These are phyloP conservation scores for Aspergillus leporis DNA, from an alignment of 495 filamentous ascomycete genomes.

Conservation along the genomic window DNA sequence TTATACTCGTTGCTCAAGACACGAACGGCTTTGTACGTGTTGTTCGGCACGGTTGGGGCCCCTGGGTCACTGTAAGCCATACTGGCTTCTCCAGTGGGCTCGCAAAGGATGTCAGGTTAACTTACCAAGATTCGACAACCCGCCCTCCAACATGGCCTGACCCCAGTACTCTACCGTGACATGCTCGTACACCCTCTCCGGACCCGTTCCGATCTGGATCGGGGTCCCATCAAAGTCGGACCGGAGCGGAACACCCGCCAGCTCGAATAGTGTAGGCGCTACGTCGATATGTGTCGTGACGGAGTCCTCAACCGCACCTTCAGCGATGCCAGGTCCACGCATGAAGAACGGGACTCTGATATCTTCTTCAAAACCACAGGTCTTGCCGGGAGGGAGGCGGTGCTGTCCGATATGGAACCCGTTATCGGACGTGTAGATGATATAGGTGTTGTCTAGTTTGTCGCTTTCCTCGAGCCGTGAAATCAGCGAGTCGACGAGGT, in stretches of 20 bases:
- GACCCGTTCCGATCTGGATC: conserved; percentile 17
- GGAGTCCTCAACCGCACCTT: conserved; percentile 30
- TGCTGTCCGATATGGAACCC: conserved; percentile 78
- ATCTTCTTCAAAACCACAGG: conserved; percentile 71
- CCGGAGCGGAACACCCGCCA: conserved; percentile 35
- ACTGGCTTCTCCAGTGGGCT: conserved; percentile 47
- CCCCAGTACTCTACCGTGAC: conserved; percentile 61
- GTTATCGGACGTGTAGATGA: conserved; percentile 74
- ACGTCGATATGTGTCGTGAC: conserved; percentile 62
- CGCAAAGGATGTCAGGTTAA: neutral
- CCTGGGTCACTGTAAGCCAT: neutral
- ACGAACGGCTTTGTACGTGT: conserved; percentile 58
- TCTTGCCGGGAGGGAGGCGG: conserved; percentile 69
- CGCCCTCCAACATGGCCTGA: conserved; percentile 36
- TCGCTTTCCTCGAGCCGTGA: conserved; percentile 48
- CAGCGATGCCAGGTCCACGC: conserved; percentile 57
- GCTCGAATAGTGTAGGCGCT: conserved; percentile 57
- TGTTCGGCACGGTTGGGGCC: conserved; percentile 31
- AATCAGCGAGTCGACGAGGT: conserved; percentile 62
- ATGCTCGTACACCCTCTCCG: conserved; percentile 44
- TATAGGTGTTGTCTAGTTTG: conserved; percentile 66
- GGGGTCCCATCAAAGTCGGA: conserved; percentile 52
- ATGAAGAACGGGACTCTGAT: conserved; percentile 68
- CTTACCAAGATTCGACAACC: conserved; percentile 24
- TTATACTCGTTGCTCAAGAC: conserved; percentile 48